Evolutionary conservation across 495 filamentous ascomycete genomes (phyloP).

Genomic region (Aspergillus diversus): DNA sequence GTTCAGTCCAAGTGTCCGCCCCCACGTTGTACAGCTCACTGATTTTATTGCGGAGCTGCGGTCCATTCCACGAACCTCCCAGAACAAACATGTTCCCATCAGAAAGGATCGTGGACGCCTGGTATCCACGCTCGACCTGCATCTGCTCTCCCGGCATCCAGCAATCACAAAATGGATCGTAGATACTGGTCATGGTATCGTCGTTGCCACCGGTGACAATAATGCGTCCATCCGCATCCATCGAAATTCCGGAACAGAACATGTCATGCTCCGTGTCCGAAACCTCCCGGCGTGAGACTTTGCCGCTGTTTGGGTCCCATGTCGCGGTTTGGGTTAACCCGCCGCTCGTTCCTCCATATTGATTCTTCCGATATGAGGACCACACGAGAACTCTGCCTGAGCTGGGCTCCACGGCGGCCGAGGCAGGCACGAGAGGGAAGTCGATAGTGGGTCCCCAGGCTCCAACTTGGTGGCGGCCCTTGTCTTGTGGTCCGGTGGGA

Average conservation of each 20-base stretch:
- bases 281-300: constrained; percentile 41
- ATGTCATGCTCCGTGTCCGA: constrained; percentile 59
- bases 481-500: constrained; percentile 16
- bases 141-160: constrained; percentile 45
- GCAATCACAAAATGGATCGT: constrained; percentile 26
- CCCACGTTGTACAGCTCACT: constrained; percentile 56
- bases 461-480: constrained; percentile 23
- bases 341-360: constrained; percentile 39
- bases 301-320: constrained; percentile 37
- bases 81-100: constrained; percentile 64
- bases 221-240: constrained; percentile 52
- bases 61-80: constrained; percentile 59
- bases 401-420: constrained; percentile 36
- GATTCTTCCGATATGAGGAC: constrained; percentile 43
- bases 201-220: constrained; percentile 57
- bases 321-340: constrained; percentile 44
- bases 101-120: constrained; percentile 53
- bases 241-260: constrained; percentile 65
- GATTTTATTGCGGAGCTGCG: constrained; percentile 44
- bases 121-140: constrained; percentile 60
- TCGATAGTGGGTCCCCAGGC: constrained; percentile 54
- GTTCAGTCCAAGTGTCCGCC: constrained; percentile 40
- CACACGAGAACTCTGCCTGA: constrained; percentile 48
- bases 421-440: constrained; percentile 56
- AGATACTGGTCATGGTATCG: constrained; percentile 50